Conservation (phyloP, 2,329 filamentous ascomycete genomes). For the Cercospora nicotianae region DNA sequence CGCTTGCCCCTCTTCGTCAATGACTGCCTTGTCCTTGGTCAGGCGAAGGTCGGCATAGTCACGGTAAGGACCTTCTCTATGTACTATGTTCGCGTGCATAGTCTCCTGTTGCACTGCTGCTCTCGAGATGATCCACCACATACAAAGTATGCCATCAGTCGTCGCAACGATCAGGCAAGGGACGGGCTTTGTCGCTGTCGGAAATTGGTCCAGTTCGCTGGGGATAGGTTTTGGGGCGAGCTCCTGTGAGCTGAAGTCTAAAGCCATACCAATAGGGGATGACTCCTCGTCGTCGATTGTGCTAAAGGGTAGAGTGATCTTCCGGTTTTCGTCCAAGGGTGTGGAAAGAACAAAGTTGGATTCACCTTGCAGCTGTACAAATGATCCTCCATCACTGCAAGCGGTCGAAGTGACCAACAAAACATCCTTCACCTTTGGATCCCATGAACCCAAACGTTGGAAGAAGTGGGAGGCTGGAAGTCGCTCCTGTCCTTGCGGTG, state of each 20-base stretch:
- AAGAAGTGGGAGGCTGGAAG: constrained; percentile 74
- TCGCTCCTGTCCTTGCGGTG: constrained; percentile 56
- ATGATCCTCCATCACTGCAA: constrained; percentile 73
- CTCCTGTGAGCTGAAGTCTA: constrained; percentile 62
- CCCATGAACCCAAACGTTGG: constrained; percentile 74
- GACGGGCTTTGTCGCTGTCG: constrained; percentile 75
- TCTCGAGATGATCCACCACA: constrained; percentile 91
- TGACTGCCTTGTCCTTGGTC: constrained; percentile 10
- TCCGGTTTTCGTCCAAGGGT: constrained; percentile 70
- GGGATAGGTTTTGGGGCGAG: constrained; percentile 31
- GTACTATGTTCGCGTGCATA: constrained; percentile 16
- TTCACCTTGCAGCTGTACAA: constrained; percentile 50
- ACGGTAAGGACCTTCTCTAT: constrained; percentile 9
- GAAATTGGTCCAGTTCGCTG: constrained; percentile 65
- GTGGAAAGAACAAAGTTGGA: constrained; percentile 7
- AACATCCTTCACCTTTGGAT: constrained; percentile 75
- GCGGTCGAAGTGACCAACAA: constrained; percentile 80
- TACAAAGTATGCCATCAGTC: constrained; percentile 78
- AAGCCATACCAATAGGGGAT: constrained; percentile 71
- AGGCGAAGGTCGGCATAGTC: constrained; percentile 13
- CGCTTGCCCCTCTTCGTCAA: neutral
- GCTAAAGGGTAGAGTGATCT: constrained; percentile 66
- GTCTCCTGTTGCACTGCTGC: constrained; percentile 71
- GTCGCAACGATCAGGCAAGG: constrained; percentile 84
- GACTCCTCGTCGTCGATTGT: constrained; percentile 71